Base-by-base conservation (phyloP, 805 yeast species). In the Metschnikowia drakensbergensis region DNA sequence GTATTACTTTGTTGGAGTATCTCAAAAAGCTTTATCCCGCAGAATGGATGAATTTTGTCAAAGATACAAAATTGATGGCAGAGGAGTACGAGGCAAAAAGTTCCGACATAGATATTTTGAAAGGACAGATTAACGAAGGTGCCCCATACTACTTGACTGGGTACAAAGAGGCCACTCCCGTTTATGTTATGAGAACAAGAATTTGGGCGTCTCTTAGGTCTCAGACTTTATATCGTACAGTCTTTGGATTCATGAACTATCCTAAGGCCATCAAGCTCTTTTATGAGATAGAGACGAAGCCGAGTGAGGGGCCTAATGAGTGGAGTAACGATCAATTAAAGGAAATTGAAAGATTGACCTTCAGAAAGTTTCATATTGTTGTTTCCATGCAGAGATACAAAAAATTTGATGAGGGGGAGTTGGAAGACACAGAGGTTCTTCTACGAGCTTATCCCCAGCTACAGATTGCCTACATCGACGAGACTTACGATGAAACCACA, bases 191-290 rank as follows among this genome's bases (percentile, higher is more conserved):
- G 64, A 84, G 99, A 75, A 94, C 98, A 7, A 81, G 99, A 75
- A 89, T 92, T 59, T 92, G 99, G 99, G 99, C 99, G 36, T 92
- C 98, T 27, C 80, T 94, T 62, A 83, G 99, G 72, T 86, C 97
- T 36, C 99, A 92, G 76, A 94, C 99, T 32, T 75, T 92, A 62
- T 92, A 92, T 75, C 85, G 99, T 71, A 94, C 99, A 42, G 92
- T 92, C 46, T 88, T 97, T 48, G 99, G 99, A 63, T 94, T 92
- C 76, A 92, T 92, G 99, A 94, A 92, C 75, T 92, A 92, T 68
- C 86, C 97, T 29, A 85, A 97, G 69, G 98, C 99, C 29, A 89
- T 92, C 63, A 94, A 91, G 70, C 75, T 92, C 61, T 76, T 92
- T 51, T 90, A 89, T 75, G 86, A 96, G 73, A 96, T 94, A 61